Conservation (phyloP, 306 rosid genomes). For the Sesbania bispinosa region DNA sequence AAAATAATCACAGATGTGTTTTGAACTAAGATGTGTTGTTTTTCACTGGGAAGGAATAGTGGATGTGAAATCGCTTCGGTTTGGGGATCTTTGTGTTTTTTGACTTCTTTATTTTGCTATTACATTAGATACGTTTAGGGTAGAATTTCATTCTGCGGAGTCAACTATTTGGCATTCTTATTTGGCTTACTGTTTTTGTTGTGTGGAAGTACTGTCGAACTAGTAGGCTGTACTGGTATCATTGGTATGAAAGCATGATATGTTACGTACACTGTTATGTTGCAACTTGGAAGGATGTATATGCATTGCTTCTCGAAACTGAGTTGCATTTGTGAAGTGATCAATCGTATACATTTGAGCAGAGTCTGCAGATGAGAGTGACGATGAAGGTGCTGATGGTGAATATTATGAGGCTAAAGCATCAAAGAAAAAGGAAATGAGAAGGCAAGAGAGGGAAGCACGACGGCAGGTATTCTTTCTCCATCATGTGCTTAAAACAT, state of each 20-base stretch:
- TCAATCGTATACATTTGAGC: constrained; percentile 23
- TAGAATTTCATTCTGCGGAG: not conserved
- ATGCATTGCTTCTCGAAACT: not conserved
- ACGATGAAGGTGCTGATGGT: constrained; percentile 55
- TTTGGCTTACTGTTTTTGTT: constrained; percentile 6
- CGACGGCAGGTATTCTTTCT: constrained; percentile 64
- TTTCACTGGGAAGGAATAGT: not conserved
- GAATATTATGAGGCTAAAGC: constrained; percentile 58
- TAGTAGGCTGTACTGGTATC: not conserved
- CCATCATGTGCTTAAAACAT: not conserved
- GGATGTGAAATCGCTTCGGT: not conserved
- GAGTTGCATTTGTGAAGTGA: constrained; percentile 20
- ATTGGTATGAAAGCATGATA: not conserved
- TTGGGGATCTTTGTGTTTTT: not conserved
- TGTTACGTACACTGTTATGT: not conserved
- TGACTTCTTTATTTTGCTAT: not conserved
- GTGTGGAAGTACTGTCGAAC: not conserved
- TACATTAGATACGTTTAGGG: not conserved
- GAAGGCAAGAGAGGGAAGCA: constrained; percentile 87
- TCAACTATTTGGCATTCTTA: not conserved
- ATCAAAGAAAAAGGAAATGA: constrained; percentile 69
- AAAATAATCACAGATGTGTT: not conserved
- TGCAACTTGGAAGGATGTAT: constrained; percentile 1
- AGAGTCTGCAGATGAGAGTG: constrained; percentile 78
- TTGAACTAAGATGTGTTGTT: not conserved